Evolutionary conservation across 768 basidiomycete genomes (phyloP).

Genomic region (Austroboletus festivus): DNA sequence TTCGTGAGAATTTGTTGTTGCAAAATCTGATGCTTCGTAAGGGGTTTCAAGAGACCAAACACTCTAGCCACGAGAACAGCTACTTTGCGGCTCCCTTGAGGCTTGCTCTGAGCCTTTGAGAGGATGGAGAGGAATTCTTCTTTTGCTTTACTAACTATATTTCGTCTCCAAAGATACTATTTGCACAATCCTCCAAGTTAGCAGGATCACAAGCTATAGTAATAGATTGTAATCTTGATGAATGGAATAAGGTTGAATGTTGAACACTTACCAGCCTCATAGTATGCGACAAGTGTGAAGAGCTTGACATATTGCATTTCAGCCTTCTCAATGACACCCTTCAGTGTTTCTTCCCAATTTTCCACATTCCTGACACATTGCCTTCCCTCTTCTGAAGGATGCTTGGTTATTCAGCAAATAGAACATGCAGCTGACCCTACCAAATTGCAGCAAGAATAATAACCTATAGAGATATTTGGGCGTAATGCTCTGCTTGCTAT

Average conservation of each 20-base stretch:
- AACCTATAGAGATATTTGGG: slow-evolving; percentile 18
- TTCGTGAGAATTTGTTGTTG: slow-evolving; percentile 13
- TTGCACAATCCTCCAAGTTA: no score
- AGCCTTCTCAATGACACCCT: slow-evolving; percentile 7
- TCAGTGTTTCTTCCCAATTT: slow-evolving; percentile 14
- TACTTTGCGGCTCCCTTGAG: slow-evolving; percentile 16
- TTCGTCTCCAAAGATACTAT: no score
- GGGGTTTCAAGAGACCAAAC: slow-evolving; percentile 18
- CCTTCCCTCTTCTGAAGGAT: slow-evolving; percentile 20
- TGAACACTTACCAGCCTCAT: slow-evolving; percentile 15
- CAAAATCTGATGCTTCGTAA: slow-evolving; percentile 16
- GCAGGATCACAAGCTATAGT: no score
- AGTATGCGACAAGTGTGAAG: slow-evolving; percentile 21
- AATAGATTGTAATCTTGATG: no score
- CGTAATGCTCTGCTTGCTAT: slow-evolving; percentile 12
- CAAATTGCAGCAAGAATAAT: slow-evolving; percentile 21
- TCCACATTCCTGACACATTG: slow-evolving; percentile 17
- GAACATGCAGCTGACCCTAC: slow-evolving; percentile 8
- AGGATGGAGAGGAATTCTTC: slow-evolving; percentile 11
- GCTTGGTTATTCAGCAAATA: no score
- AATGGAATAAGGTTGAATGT: no score
- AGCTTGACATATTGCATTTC: slow-evolving; percentile 17
- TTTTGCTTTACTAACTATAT: no score
- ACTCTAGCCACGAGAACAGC: no score
- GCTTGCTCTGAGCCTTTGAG: slow-evolving; percentile 5